Base-by-base conservation (phyloP, 1,139 yeast species). In the Arxiozyma bovina region DNA sequence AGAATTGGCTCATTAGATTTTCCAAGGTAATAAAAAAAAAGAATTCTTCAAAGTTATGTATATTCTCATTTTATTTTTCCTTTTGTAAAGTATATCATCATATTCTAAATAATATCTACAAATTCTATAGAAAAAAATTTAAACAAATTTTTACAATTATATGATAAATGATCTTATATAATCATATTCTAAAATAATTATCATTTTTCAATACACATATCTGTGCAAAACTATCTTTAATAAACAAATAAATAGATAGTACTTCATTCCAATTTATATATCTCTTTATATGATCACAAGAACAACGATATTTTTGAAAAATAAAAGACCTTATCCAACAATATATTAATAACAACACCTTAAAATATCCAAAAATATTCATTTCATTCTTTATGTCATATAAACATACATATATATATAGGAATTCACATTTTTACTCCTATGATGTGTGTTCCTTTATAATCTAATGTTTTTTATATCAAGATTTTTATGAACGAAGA, bases 401-500 rank as follows among this genome's bases (percentile, higher is more conserved):
- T 34, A 15, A 15, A 34, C 15, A 8, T 11, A 23, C 25, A 23
- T 8, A 11, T 34, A 12, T 34, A 34, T 15, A n/a, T n/a, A n/a
- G n/a, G n/a, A n/a, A n/a, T n/a, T n/a, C n/a, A 34, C 40, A 15
- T 3, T 34, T 9, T 8, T 3, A 3, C 17, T 34, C n/a, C 6
- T 34, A 34, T 34, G n/a, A 6, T 17, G 17, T 21, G 22, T 40
- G 3, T 3, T 9, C 9, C 23, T n/a, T 23, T 55, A 65, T 45
- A 68, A 52, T 22, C 46, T 50, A 42, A 67, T 51, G 17, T 60
- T 58, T 22, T 61, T 63, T 42, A 73, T 62, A 59, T 77, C 77
- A 50, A 85, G 62, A 61, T 82, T 81, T 63, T 82, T 82, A 66
- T 91, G 97, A 50, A 82, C 78, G 74, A 87, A 93, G n/a, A 79